Evolutionary conservation across 805 yeast genomes (phyloP).

Genomic region (Starmera dryadoides): DNA sequence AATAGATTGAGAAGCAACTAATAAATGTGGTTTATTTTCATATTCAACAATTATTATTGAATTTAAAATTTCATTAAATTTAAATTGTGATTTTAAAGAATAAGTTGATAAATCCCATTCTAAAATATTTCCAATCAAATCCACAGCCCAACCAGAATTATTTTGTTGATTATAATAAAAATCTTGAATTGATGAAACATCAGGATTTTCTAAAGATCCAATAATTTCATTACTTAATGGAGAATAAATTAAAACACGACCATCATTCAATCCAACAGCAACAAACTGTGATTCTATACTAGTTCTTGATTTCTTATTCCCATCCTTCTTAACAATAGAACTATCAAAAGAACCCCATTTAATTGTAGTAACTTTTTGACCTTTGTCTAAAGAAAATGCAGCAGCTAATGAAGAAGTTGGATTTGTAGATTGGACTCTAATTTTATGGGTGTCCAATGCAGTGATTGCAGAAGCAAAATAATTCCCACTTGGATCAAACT

Average conservation of each 20-base stretch:
- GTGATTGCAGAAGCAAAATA: slow-evolving; percentile 57
- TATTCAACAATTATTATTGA: slow-evolving; percentile 25
- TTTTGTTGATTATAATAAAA: slow-evolving; percentile 37
- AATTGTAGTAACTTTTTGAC: slow-evolving; percentile 39
- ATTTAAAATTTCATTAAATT: slow-evolving; percentile 23
- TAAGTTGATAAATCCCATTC: slow-evolving; percentile 54
- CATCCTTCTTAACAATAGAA: not conserved
- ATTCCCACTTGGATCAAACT: slow-evolving; percentile 56
- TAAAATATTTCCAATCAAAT: slow-evolving; percentile 45
- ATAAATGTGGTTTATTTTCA: slow-evolving; percentile 31
- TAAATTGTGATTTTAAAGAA: slow-evolving; percentile 33
- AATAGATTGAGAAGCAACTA: slow-evolving; percentile 64
- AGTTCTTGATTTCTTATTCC: slow-evolving; percentile 18
- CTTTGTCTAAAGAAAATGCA: slow-evolving; percentile 47
- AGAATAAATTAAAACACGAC: slow-evolving; percentile 57
- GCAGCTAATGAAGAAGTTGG: slow-evolving; percentile 31
- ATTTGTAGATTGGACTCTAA: slow-evolving; percentile 54
- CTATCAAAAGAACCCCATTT: slow-evolving; percentile 38
- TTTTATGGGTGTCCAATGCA: slow-evolving; percentile 64
- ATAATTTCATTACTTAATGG: slow-evolving; percentile 56
- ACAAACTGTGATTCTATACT: slow-evolving; percentile 38
- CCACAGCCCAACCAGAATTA: slow-evolving; percentile 50
- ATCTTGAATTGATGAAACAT: slow-evolving; percentile 40
- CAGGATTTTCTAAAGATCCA: slow-evolving; percentile 41
- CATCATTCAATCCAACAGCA: slow-evolving; percentile 59